A percentile compares a stretch with the other conserved stretches of the same genome.
Evolutionary conservation across 1,284 basidiomycete species (phyloP).

Genomic region (Irpex sp.): DNA sequence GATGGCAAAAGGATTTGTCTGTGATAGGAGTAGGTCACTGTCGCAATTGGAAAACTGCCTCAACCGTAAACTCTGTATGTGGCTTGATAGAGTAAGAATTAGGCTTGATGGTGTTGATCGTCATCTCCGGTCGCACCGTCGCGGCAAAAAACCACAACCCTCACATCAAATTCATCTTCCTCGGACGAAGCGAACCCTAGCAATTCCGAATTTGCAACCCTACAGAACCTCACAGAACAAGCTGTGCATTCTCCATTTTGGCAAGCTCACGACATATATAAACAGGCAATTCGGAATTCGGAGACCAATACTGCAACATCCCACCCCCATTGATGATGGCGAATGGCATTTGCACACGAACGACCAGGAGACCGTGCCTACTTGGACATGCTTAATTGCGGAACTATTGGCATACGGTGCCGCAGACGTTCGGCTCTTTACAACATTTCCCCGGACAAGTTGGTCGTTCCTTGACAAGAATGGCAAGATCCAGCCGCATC

Average conservation of each 20-base stretch:
- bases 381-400: not conserved
- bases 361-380: not conserved
- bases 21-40: not conserved
- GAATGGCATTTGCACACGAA: not conserved
- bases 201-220: not conserved
- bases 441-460: not conserved
- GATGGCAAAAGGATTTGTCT: not conserved
- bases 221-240: not conserved
- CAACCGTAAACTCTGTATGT: not conserved
- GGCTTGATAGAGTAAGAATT: not conserved
- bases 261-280: not conserved
- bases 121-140: not conserved
- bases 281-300: not conserved
- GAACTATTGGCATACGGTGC: not conserved
- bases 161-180: not conserved
- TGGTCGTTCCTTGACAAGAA: not conserved
- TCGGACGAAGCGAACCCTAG: not conserved
- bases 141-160: not conserved
- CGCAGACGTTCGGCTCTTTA: not conserved
- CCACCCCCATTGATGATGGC: not conserved
- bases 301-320: not conserved
- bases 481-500: not conserved
- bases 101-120: not conserved
- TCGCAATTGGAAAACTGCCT: not conserved
- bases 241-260: not conserved